phyloP scores from a whole-genome alignment of 352 stramenopile species.

The Phytopythium helicoides region DNA sequence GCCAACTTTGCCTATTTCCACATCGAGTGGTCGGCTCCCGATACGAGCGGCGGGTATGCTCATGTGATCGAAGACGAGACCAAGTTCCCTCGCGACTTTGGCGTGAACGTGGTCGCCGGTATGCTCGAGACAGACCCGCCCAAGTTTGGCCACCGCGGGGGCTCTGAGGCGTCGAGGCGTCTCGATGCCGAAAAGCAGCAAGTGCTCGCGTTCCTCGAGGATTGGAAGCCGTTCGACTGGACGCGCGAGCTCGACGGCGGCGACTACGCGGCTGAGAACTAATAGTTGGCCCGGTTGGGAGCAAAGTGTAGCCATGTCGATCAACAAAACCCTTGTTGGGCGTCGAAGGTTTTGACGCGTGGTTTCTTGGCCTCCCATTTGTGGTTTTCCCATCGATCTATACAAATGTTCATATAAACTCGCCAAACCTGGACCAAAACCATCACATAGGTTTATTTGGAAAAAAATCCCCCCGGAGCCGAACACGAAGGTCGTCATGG shows the following conservation, averaged over 20 bases:
- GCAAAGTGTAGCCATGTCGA: background rate
- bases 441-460: no score
- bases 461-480: background rate
- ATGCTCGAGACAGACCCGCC: constrained; percentile 72
- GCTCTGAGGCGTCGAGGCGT: constrained; percentile 15
- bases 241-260: constrained; percentile 69
- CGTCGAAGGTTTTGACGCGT: no score
- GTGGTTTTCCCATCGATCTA: no score
- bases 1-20: constrained; percentile 85
- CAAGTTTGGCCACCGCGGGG: constrained; percentile 52
- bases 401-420: no score
- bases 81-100: constrained; percentile 77
- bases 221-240: constrained; percentile 77
- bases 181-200: constrained; percentile 62
- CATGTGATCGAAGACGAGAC: constrained; percentile 82
- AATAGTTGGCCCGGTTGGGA: no score
- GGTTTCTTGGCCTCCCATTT: no score
- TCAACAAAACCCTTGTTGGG: no score
- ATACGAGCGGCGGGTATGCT: constrained; percentile 53
- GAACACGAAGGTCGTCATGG: background rate
- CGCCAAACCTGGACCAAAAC: no score
- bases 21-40: constrained; percentile 54
- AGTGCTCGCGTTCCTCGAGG: constrained; percentile 56
- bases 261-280: constrained; percentile 28
- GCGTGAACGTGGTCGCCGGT: constrained; percentile 69